phyloP scores from a whole-genome alignment of 2,329 filamentous ascomycete genomes.

The Neoscytalidium dimidiatum region DNA sequence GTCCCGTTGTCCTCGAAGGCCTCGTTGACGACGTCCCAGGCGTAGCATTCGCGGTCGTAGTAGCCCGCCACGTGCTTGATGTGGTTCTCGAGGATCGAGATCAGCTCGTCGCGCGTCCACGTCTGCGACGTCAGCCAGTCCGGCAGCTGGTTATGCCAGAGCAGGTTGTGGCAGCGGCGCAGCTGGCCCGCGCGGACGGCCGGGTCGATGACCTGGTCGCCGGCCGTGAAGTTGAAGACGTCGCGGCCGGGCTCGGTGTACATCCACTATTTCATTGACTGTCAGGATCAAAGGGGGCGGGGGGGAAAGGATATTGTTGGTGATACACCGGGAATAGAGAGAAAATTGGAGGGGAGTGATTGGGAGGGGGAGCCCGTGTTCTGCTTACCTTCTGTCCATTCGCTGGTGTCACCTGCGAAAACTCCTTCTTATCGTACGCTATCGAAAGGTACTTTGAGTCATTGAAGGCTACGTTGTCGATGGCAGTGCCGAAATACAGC shows the following conservation, averaged over 20 bases:
- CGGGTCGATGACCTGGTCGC: slow-evolving; percentile 51
- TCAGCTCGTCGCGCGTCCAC: slow-evolving; percentile 63
- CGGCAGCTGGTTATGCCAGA: slow-evolving; percentile 58
- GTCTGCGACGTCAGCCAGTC: slow-evolving; percentile 52
- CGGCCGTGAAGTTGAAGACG: slow-evolving; percentile 60
- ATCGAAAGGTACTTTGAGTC: slow-evolving; percentile 59
- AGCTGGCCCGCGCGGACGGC: slow-evolving; percentile 46
- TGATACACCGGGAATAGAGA: too few relatives aligned
- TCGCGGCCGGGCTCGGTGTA: slow-evolving; percentile 59
- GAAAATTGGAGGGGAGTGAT: too few relatives aligned
- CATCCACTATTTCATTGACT: slow-evolving; percentile 53
- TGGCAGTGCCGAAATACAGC: slow-evolving; percentile 59
- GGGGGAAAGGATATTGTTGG: too few relatives aligned
- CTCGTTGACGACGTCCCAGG: slow-evolving; percentile 69
- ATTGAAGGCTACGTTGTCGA: slow-evolving; percentile 56
- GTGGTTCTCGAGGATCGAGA: slow-evolving; percentile 59
- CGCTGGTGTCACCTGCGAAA: slow-evolving; percentile 65
- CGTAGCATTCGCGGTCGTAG: slow-evolving; percentile 48
- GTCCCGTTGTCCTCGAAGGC: slow-evolving; percentile 60
- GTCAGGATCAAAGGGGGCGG: too few relatives aligned
- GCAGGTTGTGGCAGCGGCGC: slow-evolving; percentile 64
- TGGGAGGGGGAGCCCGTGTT: too few relatives aligned
- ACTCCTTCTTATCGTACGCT: slow-evolving; percentile 58
- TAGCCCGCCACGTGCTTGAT: slow-evolving; percentile 60
- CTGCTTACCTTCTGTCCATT: slow-evolving; percentile 57